These are phyloP conservation scores for Gonapodya sp. DNA, from an alignment of 192 early-diverging fungal genomes.

Conservation along the genomic window DNA sequence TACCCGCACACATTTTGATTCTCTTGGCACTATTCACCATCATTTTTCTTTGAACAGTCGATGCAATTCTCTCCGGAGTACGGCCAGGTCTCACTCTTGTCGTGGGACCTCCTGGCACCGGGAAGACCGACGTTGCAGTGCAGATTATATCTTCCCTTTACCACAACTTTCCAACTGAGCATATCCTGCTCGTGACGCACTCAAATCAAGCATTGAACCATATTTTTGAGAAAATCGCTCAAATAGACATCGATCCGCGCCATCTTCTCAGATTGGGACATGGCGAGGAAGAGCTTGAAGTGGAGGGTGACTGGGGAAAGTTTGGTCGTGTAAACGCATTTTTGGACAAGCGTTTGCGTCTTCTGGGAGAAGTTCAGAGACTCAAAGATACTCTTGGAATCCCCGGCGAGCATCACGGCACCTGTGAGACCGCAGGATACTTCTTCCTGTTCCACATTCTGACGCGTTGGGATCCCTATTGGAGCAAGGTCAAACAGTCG, in stretches of 20 bases:
- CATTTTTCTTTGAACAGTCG: conserved; percentile 35
- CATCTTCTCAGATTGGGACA: conserved; percentile 93
- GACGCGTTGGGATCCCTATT: conserved; percentile 65
- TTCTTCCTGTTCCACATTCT: conserved; percentile 74
- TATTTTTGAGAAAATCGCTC: conserved; percentile 91
- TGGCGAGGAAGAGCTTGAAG: conserved; percentile 80
- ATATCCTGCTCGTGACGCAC: conserved; percentile 87
- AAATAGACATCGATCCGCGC: conserved; percentile 81
- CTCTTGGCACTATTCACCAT: background rate
- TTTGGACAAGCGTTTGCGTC: conserved; percentile 61
- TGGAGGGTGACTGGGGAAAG: conserved; percentile 72
- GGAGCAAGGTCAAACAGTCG: conserved; percentile 14
- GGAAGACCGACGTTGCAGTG: conserved; percentile 96
- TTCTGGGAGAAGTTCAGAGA: conserved; percentile 67
- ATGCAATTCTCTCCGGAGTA: conserved; percentile 77
- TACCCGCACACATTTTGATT: background rate
- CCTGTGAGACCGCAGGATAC: conserved; percentile 87
- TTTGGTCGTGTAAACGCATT: conserved; percentile 91
- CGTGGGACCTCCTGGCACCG: conserved; percentile 97
- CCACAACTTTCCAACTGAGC: conserved; percentile 79
- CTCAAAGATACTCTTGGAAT: conserved; percentile 68
- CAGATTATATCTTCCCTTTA: conserved; percentile 94
- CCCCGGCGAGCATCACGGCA: conserved; percentile 75
- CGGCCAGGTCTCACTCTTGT: conserved; percentile 83
- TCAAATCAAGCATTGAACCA: conserved; percentile 99